Conservation (phyloP, 2,329 filamentous ascomycete genomes). For the Fusarium odoratissimum region DNA sequence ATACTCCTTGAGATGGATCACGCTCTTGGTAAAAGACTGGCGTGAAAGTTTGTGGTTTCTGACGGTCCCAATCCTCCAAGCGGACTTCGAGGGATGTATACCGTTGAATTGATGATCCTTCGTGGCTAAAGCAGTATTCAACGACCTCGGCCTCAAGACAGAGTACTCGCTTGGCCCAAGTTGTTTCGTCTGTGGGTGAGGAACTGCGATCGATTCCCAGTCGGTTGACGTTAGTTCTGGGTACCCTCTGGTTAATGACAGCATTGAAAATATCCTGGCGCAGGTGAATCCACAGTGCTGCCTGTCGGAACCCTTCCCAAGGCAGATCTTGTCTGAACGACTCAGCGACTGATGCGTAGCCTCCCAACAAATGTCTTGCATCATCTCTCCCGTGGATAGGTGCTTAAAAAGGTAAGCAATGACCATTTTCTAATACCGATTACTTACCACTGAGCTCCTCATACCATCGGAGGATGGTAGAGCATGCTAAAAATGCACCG, state of each 20-base stretch:
- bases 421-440: rapidly evolving
- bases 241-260: not conserved
- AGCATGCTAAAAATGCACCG: not conserved
- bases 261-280: not conserved
- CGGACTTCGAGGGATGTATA: not conserved
- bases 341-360: not conserved
- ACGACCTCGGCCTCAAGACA: not conserved
- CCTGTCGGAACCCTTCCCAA: not conserved
- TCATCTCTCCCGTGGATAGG: not conserved
- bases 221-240: not conserved
- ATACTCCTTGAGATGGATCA: not conserved
- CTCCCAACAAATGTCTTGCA: not conserved
- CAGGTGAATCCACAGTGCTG: not conserved
- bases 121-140: not conserved
- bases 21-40: not conserved
- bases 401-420: not conserved
- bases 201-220: not conserved
- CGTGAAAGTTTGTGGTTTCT: not conserved
- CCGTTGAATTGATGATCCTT: not conserved
- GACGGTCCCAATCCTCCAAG: not conserved
- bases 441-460: not conserved
- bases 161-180: not conserved
- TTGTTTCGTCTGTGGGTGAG: not conserved
- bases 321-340: not conserved
- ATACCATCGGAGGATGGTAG: not conserved